Base-by-base conservation (phyloP, 108 stramenopile species). In the Cyclostephanos tholiformis region DNA sequence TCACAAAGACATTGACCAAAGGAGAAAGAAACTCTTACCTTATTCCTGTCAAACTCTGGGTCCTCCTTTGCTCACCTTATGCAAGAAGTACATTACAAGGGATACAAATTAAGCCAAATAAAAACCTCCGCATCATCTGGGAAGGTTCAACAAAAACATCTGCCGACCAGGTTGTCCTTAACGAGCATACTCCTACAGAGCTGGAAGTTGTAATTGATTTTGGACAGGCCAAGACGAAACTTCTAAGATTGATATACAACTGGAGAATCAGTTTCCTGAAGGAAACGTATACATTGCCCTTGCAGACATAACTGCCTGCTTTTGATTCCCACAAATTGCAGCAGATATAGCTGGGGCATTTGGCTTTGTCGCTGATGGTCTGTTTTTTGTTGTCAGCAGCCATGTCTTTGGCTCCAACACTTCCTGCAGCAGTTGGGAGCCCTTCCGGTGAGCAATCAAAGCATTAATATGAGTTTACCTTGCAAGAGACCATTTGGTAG, bases 341-440 rank as follows among this genome's bases (percentile, higher is more conserved):
- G 41, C 65, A 22, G 53, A 66, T 19, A 12, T 51, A 19, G 4
- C 67, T 38, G 67, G 49, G 0, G 67, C 67, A 0, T 51, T 68
- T 6, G 67, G 67, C 6, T 68, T 68, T 29, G 8, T 16, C 4
- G 22, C 12, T 29, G 14, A 29, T 10, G 14, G 23, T 1, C 14
- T 35, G n/a, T 68, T 14, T 13, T 51, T 27, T 26, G 1, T 68
- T 0, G 53, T 49, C 7, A 68, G 13, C 2, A 26, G 22, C 20
- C 51, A 53, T 30, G 67, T 68, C 1, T 68, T 68, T 39, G 67
- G 67, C n/a, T 29, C 26, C 8, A 55, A 12, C 20, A 30, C 16
- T 23, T 38, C 35, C 5, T 49, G 51, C 10, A n/a, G 10, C 1
- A n/a, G n/a, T 12, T 68, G 50, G 29, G 67, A 68, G 27, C 67